phyloP scores from a whole-genome alignment of 2,329 filamentous ascomycete species.

The Exophiala phaeomuriformis region DNA sequence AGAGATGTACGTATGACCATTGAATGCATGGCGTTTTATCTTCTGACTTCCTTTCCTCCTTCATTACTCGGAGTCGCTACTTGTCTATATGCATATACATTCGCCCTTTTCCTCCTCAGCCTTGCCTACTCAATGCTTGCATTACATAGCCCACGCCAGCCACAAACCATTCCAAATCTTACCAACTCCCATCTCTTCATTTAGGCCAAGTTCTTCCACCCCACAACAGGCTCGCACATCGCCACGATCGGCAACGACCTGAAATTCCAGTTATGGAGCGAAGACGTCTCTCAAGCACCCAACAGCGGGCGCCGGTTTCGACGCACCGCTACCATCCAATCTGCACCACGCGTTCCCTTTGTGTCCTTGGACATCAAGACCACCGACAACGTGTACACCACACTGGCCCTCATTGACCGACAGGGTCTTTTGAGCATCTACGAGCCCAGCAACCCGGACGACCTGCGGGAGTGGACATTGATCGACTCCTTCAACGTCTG shows the following conservation, averaged over 20 bases:
- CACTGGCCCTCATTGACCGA: conserved; percentile 74
- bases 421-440: conserved; percentile 73
- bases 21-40: no score
- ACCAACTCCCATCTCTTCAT: background rate
- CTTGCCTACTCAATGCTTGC: no score
- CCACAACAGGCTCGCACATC: conserved; percentile 79
- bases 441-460: conserved; percentile 79
- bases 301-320: conserved; percentile 73
- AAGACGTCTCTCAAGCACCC: conserved; percentile 72
- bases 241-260: conserved; percentile 86
- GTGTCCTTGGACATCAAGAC: conserved; percentile 81
- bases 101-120: no score
- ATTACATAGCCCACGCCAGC: no score
- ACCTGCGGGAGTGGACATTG: conserved; percentile 65
- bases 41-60: conserved; percentile 8
- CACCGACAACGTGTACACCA: conserved; percentile 71
- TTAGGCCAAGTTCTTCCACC: conserved; percentile 87
- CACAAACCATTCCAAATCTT: background rate
- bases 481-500: conserved; percentile 72
- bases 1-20: conserved; percentile 57
- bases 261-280: conserved; percentile 84
- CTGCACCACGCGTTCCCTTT: conserved; percentile 55
- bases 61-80: conserved; percentile 21
- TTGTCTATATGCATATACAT: conserved; percentile 1
- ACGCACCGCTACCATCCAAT: conserved; percentile 57